These are phyloP conservation scores for Daucus carota DNA, from an alignment of 129 eudicot species.

Conservation along the genomic window DH1_v3.0 NC_030389.2:7986501-7987000, in stretches of 20 bases:
- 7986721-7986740: constrained; percentile 43
- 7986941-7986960: neutral
- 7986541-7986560: too few relatives aligned
- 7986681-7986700: constrained; percentile 34
- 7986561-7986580: neutral
- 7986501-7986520: too few relatives aligned
- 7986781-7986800: constrained; percentile 48
- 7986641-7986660: neutral
- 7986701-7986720: constrained; percentile 40
- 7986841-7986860: constrained; percentile 62
- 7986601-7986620: neutral
- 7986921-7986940: constrained; percentile 18
- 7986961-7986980: constrained; percentile 34
- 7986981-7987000: constrained; percentile 41
- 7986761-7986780: constrained; percentile 46
- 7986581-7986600: neutral
- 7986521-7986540: too few relatives aligned
- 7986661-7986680: constrained; percentile 26
- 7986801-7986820: constrained; percentile 44
- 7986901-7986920: constrained; percentile 14
- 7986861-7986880: constrained; percentile 60
- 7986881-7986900: constrained; percentile 35
- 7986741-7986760: constrained; percentile 45
- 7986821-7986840: constrained; percentile 59
- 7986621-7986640: neutral